Evolutionary conservation across 306 rosid genomes (phyloP).

Genomic region (Crotalaria pallida): DNA sequence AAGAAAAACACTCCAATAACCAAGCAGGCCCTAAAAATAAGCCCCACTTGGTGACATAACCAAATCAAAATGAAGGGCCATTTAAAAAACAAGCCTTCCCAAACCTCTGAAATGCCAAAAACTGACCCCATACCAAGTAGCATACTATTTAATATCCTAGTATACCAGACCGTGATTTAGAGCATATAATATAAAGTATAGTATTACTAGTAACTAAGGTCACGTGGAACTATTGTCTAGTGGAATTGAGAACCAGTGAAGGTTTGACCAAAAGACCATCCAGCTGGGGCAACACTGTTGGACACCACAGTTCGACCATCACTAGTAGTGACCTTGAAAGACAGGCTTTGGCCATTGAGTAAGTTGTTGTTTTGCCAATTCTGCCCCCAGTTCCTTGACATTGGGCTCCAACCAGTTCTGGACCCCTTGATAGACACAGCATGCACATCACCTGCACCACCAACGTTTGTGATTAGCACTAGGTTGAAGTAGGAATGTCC

Average conservation of each 20-base stretch:
- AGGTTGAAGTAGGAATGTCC: slow-evolving; percentile 95
- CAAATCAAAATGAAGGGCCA: slow-evolving; percentile 40
- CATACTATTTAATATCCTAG: slow-evolving; percentile 74
- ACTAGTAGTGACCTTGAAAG: slow-evolving; percentile 84
- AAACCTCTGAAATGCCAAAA: slow-evolving; percentile 26
- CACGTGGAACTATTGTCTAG: slow-evolving; percentile 17
- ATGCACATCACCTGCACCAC: slow-evolving; percentile 95
- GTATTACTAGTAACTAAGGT: neutral
- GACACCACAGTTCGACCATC: slow-evolving; percentile 70
- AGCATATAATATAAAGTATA: neutral
- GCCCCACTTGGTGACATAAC: slow-evolving; percentile 22
- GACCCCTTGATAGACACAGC: slow-evolving; percentile 71
- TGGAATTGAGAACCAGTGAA: slow-evolving; percentile 73
- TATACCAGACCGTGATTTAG: slow-evolving; percentile 42
- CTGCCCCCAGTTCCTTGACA: slow-evolving; percentile 99
- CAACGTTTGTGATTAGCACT: slow-evolving; percentile 87
- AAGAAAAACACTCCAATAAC: slow-evolving; percentile 18
- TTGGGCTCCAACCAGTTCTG: slow-evolving; percentile 66
- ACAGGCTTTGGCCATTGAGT: slow-evolving; percentile 85
- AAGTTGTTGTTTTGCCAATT: slow-evolving; percentile 91
- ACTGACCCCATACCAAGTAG: slow-evolving; percentile 34
- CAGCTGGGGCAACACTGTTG: slow-evolving; percentile 61
- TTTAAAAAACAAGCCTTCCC: slow-evolving; percentile 58
- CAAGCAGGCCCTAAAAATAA: slow-evolving; percentile 18
- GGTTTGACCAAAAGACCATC: slow-evolving; percentile 97